phyloP scores from a whole-genome alignment of 768 basidiomycete genomes.

The Termitomyces sp. region DNA sequence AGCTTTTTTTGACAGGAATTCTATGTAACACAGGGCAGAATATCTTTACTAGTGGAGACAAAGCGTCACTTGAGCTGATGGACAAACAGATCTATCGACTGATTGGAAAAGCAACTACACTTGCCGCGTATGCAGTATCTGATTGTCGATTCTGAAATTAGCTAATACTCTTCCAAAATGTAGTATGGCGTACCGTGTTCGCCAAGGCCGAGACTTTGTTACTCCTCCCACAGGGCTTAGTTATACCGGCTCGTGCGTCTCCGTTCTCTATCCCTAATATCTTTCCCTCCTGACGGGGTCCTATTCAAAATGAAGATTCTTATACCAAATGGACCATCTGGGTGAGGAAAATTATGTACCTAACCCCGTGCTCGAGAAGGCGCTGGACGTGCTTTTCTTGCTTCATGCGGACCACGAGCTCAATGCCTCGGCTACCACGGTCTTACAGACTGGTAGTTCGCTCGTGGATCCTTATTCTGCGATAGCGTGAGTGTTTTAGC shows the following conservation, averaged over 20 bases:
- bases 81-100: constrained; percentile 90
- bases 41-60: constrained; percentile 69
- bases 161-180: not conserved
- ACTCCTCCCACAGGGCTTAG: constrained; percentile 77
- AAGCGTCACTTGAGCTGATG: constrained; percentile 69
- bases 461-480: constrained; percentile 90
- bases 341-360: constrained; percentile 71
- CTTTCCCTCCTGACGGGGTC: not conserved
- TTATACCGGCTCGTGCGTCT: constrained; percentile 75
- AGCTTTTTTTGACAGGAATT: not conserved
- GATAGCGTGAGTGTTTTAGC: constrained; percentile 50
- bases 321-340: constrained; percentile 89
- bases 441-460: constrained; percentile 84
- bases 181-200: constrained; percentile 90
- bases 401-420: constrained; percentile 90
- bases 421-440: constrained; percentile 83
- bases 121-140: constrained; percentile 65
- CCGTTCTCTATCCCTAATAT: not conserved
- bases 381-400: constrained; percentile 84
- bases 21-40: constrained; percentile 55
- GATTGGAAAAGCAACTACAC: constrained; percentile 84
- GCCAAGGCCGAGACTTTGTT: constrained; percentile 88
- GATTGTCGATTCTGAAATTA: not conserved
- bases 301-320: constrained; percentile 46
- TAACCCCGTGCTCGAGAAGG: constrained; percentile 82